A percentile compares a stretch with the other conserved stretches of the same genome.
Evolutionary conservation across 139 green algal species (phyloP).

Genomic region (Mesotaenium endlicherianum): DNA sequence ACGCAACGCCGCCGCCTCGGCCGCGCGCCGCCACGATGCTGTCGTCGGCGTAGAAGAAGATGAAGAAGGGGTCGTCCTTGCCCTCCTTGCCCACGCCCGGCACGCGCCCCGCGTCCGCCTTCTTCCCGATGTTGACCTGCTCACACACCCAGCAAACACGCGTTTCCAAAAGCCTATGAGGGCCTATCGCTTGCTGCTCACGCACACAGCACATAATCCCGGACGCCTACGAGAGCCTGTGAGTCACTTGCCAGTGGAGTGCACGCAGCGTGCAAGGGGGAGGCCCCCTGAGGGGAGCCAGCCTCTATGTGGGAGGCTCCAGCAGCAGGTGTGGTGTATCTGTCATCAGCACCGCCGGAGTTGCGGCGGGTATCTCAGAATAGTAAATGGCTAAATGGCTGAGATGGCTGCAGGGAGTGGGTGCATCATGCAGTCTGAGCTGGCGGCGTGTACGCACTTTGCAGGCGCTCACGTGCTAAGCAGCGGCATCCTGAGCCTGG

Average conservation of each 20-base stretch:
- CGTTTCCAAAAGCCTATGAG: neutral
- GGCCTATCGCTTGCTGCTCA: neutral
- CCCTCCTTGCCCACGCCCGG: slow-evolving; percentile 14
- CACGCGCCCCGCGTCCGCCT: slow-evolving; percentile 22
- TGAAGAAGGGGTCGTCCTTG: slow-evolving; percentile 54
- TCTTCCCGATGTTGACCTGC: slow-evolving; percentile 23
- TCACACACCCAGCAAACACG: neutral
- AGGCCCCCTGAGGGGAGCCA: too few species aligned
- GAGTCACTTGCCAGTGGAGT: too few species aligned
- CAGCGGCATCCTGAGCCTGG: too few species aligned
- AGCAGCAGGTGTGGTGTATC: too few species aligned
- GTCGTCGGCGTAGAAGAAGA: slow-evolving; percentile 49
- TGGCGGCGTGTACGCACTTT: neutral
- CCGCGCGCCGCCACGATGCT: slow-evolving; percentile 44
- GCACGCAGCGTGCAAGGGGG: too few species aligned
- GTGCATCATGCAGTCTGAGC: neutral
- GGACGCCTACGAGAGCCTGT: too few species aligned
- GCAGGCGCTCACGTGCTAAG: neutral
- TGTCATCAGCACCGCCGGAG: too few species aligned
- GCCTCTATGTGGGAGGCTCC: too few species aligned
- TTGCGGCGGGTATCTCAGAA: neutral
- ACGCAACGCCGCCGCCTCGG: slow-evolving; percentile 40
- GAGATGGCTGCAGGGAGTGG: neutral
- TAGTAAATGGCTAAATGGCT: neutral
- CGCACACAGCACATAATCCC: too few species aligned